Conservation (phyloP, 345 rosid genomes). For the Camelina neglecta region DNA sequence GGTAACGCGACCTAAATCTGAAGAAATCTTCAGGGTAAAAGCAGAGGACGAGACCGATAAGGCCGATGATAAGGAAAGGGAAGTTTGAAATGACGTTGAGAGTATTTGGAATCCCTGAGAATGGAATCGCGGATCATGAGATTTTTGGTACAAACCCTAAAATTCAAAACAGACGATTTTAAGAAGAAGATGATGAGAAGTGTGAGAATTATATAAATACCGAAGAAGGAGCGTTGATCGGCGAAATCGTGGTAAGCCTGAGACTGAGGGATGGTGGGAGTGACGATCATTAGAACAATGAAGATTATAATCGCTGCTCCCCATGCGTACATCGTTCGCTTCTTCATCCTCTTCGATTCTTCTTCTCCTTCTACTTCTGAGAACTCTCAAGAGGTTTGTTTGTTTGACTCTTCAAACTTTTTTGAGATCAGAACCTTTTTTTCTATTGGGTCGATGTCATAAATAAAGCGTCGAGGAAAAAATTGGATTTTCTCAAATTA, state of each 20-base stretch:
- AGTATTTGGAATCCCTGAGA: conserved; percentile 84
- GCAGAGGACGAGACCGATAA: conserved; percentile 81
- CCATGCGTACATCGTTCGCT: conserved; percentile 63
- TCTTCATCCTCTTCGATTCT: conserved; percentile 49
- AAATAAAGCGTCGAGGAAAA: background rate
- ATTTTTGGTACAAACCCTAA: background rate
- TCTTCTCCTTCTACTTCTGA: conserved; percentile 24
- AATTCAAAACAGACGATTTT: background rate
- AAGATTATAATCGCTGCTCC: conserved; percentile 69
- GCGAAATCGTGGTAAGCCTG: conserved; percentile 90
- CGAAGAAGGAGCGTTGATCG: conserved; percentile 79
- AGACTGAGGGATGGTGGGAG: conserved; percentile 85
- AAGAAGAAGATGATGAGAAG: conserved; percentile 17
- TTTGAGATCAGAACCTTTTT: background rate
- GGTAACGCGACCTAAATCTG: conserved; percentile 56
- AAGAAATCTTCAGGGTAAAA: conserved; percentile 70
- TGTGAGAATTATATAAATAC: conserved; percentile 38
- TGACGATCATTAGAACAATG: conserved; percentile 79
- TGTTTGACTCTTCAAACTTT: conserved; percentile 31
- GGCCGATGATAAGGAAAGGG: conserved; percentile 87
- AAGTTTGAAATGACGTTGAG: conserved; percentile 87
- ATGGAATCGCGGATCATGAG: background rate
- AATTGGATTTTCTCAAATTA: background rate
- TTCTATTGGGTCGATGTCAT: conserved; percentile 4
- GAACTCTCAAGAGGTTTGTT: background rate